Percentiles rank a stretch among this genome's conserved stretches.
phyloP scores from a whole-genome alignment of 1,284 basidiomycete species.

The Xanthoconium separans region DNA sequence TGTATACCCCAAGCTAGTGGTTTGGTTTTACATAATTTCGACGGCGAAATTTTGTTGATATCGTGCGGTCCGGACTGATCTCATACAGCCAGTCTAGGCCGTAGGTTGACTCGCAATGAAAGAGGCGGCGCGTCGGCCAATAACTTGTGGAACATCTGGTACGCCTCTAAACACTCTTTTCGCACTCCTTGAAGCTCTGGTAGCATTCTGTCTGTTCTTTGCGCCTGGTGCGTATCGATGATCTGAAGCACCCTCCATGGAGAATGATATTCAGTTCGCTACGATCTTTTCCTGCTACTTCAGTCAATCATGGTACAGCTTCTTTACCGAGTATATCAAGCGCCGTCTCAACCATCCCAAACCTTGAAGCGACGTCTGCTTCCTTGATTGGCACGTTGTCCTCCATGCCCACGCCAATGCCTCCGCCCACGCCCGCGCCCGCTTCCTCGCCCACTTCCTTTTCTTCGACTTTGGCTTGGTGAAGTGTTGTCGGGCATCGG shows the following conservation, averaged over 20 bases:
- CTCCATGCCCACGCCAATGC: background rate
- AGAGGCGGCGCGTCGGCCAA: background rate
- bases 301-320: slow-evolving; percentile 6
- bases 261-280: slow-evolving; percentile 22
- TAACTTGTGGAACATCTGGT: slow-evolving; percentile 1
- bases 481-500: too few species aligned
- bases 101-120: slow-evolving; percentile 11
- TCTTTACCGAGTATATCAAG: background rate
- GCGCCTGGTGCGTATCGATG: slow-evolving; percentile 32
- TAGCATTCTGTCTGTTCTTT: slow-evolving; percentile 11
- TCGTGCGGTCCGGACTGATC: slow-evolving; percentile 1
- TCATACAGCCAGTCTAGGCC: background rate
- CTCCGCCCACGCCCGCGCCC: background rate
- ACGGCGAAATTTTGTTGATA: background rate
- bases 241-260: slow-evolving; percentile 10
- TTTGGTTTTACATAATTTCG: too few species aligned
- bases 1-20: too few species aligned
- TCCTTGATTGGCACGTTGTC: slow-evolving; percentile 3
- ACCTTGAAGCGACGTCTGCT: slow-evolving; percentile 21
- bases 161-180: slow-evolving; percentile 4
- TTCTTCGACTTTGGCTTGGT: slow-evolving; percentile 1
- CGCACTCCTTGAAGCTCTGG: slow-evolving; percentile 13
- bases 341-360: slow-evolving; percentile 12
- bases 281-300: slow-evolving; percentile 8
- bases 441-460: background rate